A percentile compares a stretch with the other conserved stretches of the same genome.
Evolutionary conservation across 108 stramenopile species (phyloP).

Genomic region (Parietichytrium sp.): DNA sequence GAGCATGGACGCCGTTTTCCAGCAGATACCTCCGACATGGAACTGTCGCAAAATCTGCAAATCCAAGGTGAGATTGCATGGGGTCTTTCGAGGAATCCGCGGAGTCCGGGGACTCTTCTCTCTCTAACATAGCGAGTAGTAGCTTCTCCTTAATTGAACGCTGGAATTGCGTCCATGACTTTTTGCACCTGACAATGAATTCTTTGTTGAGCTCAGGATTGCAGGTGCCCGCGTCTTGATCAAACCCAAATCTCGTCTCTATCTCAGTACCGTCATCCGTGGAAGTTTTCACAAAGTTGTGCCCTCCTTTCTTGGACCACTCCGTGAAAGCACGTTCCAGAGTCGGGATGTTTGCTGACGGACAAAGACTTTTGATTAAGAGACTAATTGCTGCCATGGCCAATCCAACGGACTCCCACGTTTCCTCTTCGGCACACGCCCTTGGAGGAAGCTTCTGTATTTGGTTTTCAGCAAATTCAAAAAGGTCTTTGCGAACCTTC

Average conservation of each 20-base stretch:
- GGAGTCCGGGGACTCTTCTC: not conserved
- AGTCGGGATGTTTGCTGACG: not conserved
- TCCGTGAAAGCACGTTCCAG: not conserved
- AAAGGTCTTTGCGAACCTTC: slow-evolving; percentile 9
- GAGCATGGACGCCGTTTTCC: not conserved
- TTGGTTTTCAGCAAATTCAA: not conserved
- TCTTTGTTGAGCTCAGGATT: not conserved
- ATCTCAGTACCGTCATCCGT: not conserved
- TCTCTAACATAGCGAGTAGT: not conserved
- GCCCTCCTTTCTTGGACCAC: not conserved
- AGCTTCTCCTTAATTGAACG: not conserved
- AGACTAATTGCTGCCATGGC: not conserved
- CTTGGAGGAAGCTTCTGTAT: not conserved
- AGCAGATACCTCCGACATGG: not conserved
- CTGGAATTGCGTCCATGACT: not conserved
- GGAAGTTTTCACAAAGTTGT: too few relatives aligned
- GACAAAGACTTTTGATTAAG: not conserved
- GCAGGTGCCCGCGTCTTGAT: not conserved
- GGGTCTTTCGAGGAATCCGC: not conserved
- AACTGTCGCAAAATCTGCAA: not conserved
- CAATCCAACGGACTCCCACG: not conserved
- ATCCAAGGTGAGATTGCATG: not conserved
- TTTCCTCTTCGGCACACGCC: not conserved
- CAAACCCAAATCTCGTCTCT: not conserved
- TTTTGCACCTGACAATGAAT: not conserved